A percentile compares a stretch with the other conserved stretches of the same genome.
phyloP scores from a whole-genome alignment of 208 protist species.

The Crithidia mellificae region DNA sequence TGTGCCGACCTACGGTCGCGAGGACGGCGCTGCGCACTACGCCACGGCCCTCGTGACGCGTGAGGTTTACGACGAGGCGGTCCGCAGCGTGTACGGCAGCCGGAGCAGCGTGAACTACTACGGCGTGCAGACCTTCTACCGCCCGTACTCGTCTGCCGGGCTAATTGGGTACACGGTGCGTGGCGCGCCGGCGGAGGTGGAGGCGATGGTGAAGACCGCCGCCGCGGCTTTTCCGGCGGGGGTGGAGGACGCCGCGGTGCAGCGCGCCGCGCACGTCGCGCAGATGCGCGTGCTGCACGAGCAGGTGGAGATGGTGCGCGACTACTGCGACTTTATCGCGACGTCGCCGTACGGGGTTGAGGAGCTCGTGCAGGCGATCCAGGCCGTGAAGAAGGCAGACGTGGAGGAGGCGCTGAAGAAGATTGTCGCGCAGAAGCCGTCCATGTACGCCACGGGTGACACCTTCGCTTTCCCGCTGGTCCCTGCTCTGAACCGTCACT shows the following conservation, averaged over 20 bases:
- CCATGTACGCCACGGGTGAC: slow-evolving; percentile 63
- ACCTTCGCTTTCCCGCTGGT: slow-evolving; percentile 63
- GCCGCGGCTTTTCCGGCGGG: slow-evolving; percentile 42
- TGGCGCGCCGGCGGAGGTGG: slow-evolving; percentile 48
- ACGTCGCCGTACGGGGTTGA: slow-evolving; percentile 42
- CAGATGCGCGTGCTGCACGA: slow-evolving; percentile 46
- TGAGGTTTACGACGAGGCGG: slow-evolving; percentile 61
- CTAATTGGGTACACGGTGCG: slow-evolving; percentile 80
- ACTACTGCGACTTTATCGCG: slow-evolving; percentile 87
- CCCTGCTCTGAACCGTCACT: slow-evolving; percentile 47
- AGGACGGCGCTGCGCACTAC: slow-evolving; percentile 55
- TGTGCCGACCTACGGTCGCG: slow-evolving; percentile 57
- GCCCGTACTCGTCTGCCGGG: slow-evolving; percentile 74
- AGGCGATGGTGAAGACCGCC: slow-evolving; percentile 38
- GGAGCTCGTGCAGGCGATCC: slow-evolving; percentile 58
- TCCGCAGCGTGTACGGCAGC: slow-evolving; percentile 32
- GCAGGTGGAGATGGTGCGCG: slow-evolving; percentile 60
- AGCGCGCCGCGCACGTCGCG: slow-evolving; percentile 46
- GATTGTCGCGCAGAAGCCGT: slow-evolving; percentile 43
- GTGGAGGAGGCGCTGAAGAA: slow-evolving; percentile 55
- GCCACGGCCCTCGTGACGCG: slow-evolving; percentile 60
- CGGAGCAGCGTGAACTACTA: slow-evolving; percentile 34
- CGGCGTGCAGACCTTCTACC: slow-evolving; percentile 74
- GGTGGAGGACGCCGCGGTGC: slow-evolving; percentile 38
- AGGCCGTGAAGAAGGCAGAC: slow-evolving; percentile 52